These are phyloP conservation scores for Emericellopsis atlantica DNA, from an alignment of 2,329 filamentous ascomycete genomes.

Conservation along the genomic window DNA sequence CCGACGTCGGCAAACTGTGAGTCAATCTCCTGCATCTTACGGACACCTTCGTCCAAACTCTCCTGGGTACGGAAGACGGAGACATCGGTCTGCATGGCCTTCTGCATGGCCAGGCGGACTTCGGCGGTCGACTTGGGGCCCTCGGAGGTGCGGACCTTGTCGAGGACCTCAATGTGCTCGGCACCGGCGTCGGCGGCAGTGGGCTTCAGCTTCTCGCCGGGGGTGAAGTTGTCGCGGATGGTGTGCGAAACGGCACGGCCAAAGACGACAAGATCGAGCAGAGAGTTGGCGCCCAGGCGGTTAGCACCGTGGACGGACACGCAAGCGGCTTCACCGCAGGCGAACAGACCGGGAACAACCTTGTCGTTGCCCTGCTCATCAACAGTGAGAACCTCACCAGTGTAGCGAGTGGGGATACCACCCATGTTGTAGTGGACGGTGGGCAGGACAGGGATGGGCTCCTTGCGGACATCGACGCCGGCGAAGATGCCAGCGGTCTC, in stretches of 20 bases:
- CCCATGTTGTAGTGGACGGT: slow-evolving; percentile 99
- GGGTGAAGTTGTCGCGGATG: slow-evolving; percentile 86
- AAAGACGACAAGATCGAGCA: slow-evolving; percentile 94
- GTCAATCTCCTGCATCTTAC: slow-evolving; percentile 78
- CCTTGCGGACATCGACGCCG: slow-evolving; percentile 92
- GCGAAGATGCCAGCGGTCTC: slow-evolving; percentile 97
- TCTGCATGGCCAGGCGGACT: slow-evolving; percentile 87
- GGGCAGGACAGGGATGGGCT: slow-evolving; percentile 90
- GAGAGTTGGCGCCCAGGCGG: slow-evolving; percentile 94
- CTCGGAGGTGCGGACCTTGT: slow-evolving; percentile 71
- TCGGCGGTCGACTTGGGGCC: slow-evolving; percentile 82
- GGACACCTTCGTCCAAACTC: slow-evolving; percentile 84
- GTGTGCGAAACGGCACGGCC: slow-evolving; percentile 95
- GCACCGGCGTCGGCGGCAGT: slow-evolving; percentile 77
- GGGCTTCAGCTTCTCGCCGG: slow-evolving; percentile 68
- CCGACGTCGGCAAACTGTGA: slow-evolving; percentile 68
- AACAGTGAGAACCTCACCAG: slow-evolving; percentile 84
- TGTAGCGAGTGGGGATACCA: slow-evolving; percentile 96
- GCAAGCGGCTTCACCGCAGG: slow-evolving; percentile 93
- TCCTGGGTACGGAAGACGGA: slow-evolving; percentile 94
- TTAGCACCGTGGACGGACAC: slow-evolving; percentile 98
- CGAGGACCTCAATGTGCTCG: slow-evolving; percentile 74
- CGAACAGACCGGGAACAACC: slow-evolving; percentile 88
- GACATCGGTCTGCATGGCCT: slow-evolving; percentile 96
- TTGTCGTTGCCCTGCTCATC: slow-evolving; percentile 81